A percentile compares a stretch with the other conserved stretches of the same genome.
These are phyloP conservation scores for Peronospora destructor DNA, from an alignment of 352 stramenopile genomes.

Conservation along the genomic window DNA sequence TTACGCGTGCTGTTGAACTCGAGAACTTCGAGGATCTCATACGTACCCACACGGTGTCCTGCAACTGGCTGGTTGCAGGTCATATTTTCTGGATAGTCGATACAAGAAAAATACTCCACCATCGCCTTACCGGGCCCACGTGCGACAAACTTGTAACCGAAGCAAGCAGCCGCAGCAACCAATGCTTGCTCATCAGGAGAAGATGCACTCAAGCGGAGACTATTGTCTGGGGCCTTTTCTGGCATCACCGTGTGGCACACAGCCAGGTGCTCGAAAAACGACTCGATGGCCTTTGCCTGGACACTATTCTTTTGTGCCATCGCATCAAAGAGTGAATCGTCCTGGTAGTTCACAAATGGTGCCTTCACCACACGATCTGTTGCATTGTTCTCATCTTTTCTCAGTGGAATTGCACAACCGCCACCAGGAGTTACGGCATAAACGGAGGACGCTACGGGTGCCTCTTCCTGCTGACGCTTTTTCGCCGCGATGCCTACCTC, in stretches of 20 bases:
- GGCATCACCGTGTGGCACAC: constrained; percentile 97
- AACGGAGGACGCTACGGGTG: constrained; percentile 22
- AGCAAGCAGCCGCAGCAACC: constrained; percentile 72
- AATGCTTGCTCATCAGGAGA: constrained; percentile 88
- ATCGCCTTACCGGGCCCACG: constrained; percentile 66
- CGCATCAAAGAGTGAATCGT: constrained; percentile 68
- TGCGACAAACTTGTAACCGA: constrained; percentile 77
- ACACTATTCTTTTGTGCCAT: constrained; percentile 30
- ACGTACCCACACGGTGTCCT: constrained; percentile 35
- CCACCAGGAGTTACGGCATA: constrained; percentile 25
- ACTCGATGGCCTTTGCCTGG: constrained; percentile 44
- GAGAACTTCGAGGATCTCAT: constrained; percentile 89
- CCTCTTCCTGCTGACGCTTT: constrained; percentile 52
- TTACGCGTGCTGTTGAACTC: constrained; percentile 94
- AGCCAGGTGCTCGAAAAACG: constrained; percentile 85
- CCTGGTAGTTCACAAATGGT: constrained; percentile 86
- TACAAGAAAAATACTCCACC: constrained; percentile 63
- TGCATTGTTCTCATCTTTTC: constrained; percentile 34
- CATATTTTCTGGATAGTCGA: constrained; percentile 34
- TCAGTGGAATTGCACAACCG: constrained; percentile 22
- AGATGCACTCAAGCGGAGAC: constrained; percentile 83
- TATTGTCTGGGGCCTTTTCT: constrained; percentile 87
- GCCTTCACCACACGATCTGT: constrained; percentile 53
- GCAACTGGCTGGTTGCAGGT: constrained; percentile 25
- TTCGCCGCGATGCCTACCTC: constrained; percentile 75